A percentile compares a stretch with the other conserved stretches of the same genome.
phyloP scores from a whole-genome alignment of 306 rosid genomes.

The Vigna trinervia region DNA sequence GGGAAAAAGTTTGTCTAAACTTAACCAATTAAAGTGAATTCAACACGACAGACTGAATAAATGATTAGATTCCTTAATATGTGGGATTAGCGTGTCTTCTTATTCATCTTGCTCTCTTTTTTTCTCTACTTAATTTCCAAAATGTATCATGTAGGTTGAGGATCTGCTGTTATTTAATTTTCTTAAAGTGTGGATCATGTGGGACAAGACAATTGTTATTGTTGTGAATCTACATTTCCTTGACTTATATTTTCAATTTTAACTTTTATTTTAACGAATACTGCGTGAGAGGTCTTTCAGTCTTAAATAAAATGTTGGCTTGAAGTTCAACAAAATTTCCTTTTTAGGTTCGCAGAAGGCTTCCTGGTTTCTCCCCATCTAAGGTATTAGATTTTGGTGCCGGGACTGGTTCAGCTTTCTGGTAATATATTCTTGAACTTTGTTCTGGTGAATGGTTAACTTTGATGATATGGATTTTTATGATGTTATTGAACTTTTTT shows the following conservation, averaged over 20 bases:
- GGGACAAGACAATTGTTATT: background rate
- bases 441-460: constrained; percentile 30
- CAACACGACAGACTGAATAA: background rate
- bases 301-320: constrained; percentile 4
- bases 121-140: background rate
- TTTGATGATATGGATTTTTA: constrained; percentile 21
- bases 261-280: constrained; percentile 7
- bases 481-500: constrained; percentile 25
- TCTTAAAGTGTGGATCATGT: background rate
- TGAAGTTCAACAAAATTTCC: constrained; percentile 7
- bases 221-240: background rate
- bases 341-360: constrained; percentile 74
- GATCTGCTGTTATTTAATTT: constrained; percentile 33
- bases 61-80: constrained; percentile 9
- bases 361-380: constrained; percentile 84
- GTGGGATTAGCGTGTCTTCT: constrained; percentile 1
- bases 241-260: constrained; percentile 19
- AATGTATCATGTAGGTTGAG: background rate
- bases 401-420: constrained; percentile 95
- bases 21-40: constrained; percentile 14
- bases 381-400: constrained; percentile 91
- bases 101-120: background rate
- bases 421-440: constrained; percentile 60
- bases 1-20: constrained; percentile 24
- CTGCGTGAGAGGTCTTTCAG: background rate